Evolutionary conservation across 345 rosid species (phyloP).

Genomic region (Orychophragmus violaceus): DNA sequence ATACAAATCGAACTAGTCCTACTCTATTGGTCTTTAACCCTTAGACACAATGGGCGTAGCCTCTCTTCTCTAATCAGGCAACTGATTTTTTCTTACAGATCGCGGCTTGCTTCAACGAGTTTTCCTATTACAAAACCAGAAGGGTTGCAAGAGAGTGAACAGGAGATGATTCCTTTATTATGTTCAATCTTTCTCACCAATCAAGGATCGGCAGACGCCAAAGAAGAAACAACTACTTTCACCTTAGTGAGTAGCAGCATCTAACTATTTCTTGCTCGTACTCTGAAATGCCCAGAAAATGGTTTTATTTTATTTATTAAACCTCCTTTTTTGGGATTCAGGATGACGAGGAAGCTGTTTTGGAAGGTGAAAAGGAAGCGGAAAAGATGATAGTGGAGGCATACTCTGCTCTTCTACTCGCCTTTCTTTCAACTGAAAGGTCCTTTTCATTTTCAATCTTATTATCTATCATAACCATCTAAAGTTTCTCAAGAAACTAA

Average conservation of each 20-base stretch:
- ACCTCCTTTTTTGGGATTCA: conserved; percentile 13
- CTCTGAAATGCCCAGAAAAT: neutral
- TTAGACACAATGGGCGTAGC: neutral
- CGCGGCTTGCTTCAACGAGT: conserved; percentile 72
- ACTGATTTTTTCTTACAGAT: conserved; percentile 35
- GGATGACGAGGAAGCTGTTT: conserved; percentile 71
- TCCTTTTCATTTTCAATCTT: conserved; percentile 12
- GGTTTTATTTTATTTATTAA: neutral
- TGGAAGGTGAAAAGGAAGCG: conserved; percentile 95
- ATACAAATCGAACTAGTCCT: conserved; percentile 1
- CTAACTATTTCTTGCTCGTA: conserved; percentile 11
- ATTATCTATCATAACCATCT: neutral
- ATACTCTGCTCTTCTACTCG: conserved; percentile 87
- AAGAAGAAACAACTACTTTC: conserved; percentile 49
- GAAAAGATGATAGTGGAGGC: conserved; percentile 99
- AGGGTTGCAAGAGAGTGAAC: conserved; percentile 45
- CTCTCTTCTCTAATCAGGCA: neutral
- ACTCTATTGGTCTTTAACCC: neutral
- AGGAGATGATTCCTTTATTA: conserved; percentile 63
- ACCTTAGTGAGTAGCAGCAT: conserved; percentile 54
- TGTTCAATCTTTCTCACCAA: conserved; percentile 89
- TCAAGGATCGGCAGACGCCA: conserved; percentile 63
- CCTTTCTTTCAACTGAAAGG: conserved; percentile 98
- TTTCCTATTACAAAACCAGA: conserved; percentile 50
- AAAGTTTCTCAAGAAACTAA: conserved; percentile 3